These are phyloP conservation scores for Parafenestella ontariensis DNA, from an alignment of 2,329 filamentous ascomycete genomes.

Conservation along the genomic window DNA sequence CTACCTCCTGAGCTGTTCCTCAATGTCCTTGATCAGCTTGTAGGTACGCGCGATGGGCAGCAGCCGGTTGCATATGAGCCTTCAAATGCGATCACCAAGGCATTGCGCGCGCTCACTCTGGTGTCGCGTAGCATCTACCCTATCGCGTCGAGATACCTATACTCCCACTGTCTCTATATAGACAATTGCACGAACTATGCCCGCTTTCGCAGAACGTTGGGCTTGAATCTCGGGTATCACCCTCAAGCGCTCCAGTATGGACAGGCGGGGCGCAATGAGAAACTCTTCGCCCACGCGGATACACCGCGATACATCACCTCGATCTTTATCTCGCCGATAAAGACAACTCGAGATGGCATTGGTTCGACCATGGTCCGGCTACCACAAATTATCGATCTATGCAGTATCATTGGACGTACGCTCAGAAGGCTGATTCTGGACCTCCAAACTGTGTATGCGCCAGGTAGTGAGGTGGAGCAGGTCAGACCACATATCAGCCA, in stretches of 20 bases:
- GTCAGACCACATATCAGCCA: conserved; percentile 13
- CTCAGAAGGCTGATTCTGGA: conserved; percentile 36
- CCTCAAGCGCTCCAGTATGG: conserved; percentile 29
- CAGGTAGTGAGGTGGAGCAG: conserved; percentile 13
- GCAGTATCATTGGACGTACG: conserved; percentile 17
- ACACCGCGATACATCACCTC: conserved; percentile 24
- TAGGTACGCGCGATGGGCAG: conserved; percentile 18
- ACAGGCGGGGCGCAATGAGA: conserved; percentile 26
- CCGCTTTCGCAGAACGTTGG: conserved; percentile 33
- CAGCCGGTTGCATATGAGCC: conserved; percentile 29
- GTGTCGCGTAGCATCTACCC: conserved; percentile 29
- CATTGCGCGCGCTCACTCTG: conserved; percentile 33
- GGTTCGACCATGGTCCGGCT: conserved; percentile 26
- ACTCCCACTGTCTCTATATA: conserved; percentile 34
- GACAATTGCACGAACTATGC: conserved; percentile 23
- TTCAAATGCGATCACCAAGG: conserved; percentile 26
- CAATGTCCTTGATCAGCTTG: conserved; percentile 37
- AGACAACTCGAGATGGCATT: conserved; percentile 2
- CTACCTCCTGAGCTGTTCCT: conserved; percentile 38
- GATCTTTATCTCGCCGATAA: conserved; percentile 29
- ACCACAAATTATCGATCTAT: conserved; percentile 34
- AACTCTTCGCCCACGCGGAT: conserved; percentile 21
- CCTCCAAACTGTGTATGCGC: conserved; percentile 23
- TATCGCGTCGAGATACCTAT: conserved; percentile 34
- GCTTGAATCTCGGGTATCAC: conserved; percentile 25